Conservation (phyloP, 108 stramenopile species). For the Chaetoceros tenuissimus region DNA sequence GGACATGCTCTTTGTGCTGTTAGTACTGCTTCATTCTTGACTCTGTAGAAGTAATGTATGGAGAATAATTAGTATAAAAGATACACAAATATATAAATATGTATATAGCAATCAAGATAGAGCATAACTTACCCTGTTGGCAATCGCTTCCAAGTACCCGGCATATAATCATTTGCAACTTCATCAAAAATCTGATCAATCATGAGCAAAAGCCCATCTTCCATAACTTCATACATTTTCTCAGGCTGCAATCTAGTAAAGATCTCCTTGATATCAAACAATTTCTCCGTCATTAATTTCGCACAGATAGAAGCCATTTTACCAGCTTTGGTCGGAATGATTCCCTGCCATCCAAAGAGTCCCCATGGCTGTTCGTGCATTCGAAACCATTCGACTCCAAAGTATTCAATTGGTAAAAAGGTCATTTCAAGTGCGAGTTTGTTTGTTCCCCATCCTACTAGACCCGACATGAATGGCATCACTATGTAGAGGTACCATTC, state of each 20-base stretch:
- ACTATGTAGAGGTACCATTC: conserved; percentile 46
- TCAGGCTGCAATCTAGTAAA: conserved; percentile 78
- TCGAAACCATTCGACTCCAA: conserved; percentile 68
- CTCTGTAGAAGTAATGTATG: conserved; percentile 2
- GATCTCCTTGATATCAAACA: conserved; percentile 80
- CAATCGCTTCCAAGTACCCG: conserved; percentile 1
- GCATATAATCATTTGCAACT: conserved; percentile 76
- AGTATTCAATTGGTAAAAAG: conserved; percentile 83
- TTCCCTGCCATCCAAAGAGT: conserved; percentile 90
- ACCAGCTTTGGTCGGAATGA: conserved; percentile 83
- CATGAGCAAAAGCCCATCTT: conserved; percentile 67
- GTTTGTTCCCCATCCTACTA: conserved; percentile 83
- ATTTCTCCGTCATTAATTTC: conserved; percentile 82
- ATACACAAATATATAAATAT: neutral
- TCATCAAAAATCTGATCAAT: conserved; percentile 80
- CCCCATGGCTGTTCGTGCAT: conserved; percentile 78
- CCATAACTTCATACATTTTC: conserved; percentile 73
- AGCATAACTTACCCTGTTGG: neutral
- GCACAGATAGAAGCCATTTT: conserved; percentile 86
- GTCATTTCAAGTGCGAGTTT: conserved; percentile 89
- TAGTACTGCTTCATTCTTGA: conserved; percentile 70
- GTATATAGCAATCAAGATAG: neutral
- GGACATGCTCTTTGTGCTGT: conserved; percentile 58
- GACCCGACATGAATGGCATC: conserved; percentile 57
- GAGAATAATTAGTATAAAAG: neutral